Evolutionary conservation across 371 early-diverging fungal genomes (phyloP).

Genomic region (Haplosporangium sp.): DNA sequence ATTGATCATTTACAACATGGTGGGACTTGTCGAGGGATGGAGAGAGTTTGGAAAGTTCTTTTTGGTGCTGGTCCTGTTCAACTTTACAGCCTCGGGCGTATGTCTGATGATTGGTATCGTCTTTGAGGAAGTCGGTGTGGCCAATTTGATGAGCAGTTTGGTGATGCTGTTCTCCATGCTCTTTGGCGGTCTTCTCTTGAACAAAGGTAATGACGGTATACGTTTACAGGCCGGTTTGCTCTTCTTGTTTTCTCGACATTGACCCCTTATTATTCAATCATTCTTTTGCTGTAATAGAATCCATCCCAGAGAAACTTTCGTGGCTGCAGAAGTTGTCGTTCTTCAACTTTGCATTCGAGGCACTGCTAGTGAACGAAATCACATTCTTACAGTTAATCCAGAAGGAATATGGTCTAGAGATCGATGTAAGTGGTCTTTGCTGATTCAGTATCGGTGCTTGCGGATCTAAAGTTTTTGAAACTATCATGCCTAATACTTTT

Average conservation of each 20-base stretch:
- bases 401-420: constrained; percentile 82
- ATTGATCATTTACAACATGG: constrained; percentile 88
- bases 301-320: constrained; percentile 79
- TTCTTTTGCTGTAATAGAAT: constrained; percentile 60
- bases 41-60: constrained; percentile 84
- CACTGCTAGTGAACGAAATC: constrained; percentile 89
- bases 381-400: constrained; percentile 81
- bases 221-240: not conserved
- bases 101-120: constrained; percentile 86
- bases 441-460: not conserved
- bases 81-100: constrained; percentile 84
- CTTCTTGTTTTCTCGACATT: too few relatives aligned
- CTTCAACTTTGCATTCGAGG: constrained; percentile 92
- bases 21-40: constrained; percentile 80
- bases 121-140: constrained; percentile 82
- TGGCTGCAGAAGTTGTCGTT: constrained; percentile 87
- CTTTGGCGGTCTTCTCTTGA: constrained; percentile 91
- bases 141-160: constrained; percentile 85
- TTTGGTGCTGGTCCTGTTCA: constrained; percentile 85
- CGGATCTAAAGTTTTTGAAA: not conserved
- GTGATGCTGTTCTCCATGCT: constrained; percentile 92
- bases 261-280: constrained; percentile 6
- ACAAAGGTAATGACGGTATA: constrained; percentile 68
- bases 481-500: not conserved
- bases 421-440: constrained; percentile 63